Percentiles rank a stretch among this genome's conserved stretches.
Conservation (phyloP, 352 stramenopile genomes). For the Lagenidium giganteum region DNA sequence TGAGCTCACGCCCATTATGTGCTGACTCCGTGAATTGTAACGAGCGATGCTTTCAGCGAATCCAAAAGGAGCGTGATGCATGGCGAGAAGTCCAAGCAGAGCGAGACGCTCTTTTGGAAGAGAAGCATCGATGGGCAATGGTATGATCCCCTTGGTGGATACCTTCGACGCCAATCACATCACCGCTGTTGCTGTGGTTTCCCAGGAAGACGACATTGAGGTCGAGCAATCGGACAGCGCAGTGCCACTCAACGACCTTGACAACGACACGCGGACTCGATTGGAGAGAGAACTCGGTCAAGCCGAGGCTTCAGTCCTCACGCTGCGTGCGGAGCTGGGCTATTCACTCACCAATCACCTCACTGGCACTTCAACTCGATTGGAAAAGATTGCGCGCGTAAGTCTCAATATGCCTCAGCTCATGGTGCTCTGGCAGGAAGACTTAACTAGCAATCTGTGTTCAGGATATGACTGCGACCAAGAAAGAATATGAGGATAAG, state of each 20-base stretch:
- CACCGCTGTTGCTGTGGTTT: not conserved
- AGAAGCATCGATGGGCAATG: slow-evolving; percentile 85
- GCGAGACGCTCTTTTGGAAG: slow-evolving; percentile 66
- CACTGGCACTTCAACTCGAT: slow-evolving; percentile 58
- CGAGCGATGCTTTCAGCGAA: slow-evolving; percentile 30
- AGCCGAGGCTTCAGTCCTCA: slow-evolving; percentile 61
- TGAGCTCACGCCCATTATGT: slow-evolving; percentile 2
- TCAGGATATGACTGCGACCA: slow-evolving; percentile 59
- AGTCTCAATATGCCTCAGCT: slow-evolving; percentile 1
- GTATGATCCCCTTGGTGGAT: slow-evolving; percentile 25
- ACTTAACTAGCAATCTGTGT: not conserved
- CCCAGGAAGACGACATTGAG: slow-evolving; percentile 69
- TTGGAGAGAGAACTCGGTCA: slow-evolving; percentile 72
- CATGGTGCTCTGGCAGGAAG: too few relatives aligned
- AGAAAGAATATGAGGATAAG: slow-evolving; percentile 69
- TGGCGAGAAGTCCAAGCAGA: slow-evolving; percentile 80
- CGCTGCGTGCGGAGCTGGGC: slow-evolving; percentile 66
- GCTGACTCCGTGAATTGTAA: not conserved
- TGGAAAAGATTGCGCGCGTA: slow-evolving; percentile 69
- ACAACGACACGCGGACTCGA: slow-evolving; percentile 30
- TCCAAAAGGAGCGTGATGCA: slow-evolving; percentile 66
- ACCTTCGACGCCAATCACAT: too few relatives aligned
- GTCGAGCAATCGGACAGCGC: slow-evolving; percentile 25
- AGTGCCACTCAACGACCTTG: slow-evolving; percentile 31
- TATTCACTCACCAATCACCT: slow-evolving; percentile 76